Evolutionary conservation across 441 rosid species (phyloP).

Genomic region (Pelargonium exstipulatum): DNA sequence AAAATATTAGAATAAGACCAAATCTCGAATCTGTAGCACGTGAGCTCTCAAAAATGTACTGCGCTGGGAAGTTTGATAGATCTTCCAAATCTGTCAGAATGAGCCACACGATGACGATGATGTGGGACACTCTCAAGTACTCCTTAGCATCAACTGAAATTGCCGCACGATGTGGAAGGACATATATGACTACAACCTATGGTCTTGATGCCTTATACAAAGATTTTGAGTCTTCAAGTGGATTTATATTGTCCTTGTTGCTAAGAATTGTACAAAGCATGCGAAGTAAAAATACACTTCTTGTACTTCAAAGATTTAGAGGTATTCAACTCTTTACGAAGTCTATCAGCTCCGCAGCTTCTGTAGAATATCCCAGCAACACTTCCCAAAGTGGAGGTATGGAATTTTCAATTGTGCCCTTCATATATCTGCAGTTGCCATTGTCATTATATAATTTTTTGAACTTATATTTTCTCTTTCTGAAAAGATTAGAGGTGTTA

Average conservation of each 20-base stretch:
- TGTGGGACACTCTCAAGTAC: conserved; percentile 95
- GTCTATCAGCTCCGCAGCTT: conserved; percentile 64
- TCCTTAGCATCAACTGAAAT: conserved; percentile 82
- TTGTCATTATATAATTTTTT: conserved; percentile 6
- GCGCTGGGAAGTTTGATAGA: conserved; percentile 39
- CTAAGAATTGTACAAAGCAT: conserved; percentile 58
- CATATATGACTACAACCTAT: conserved; percentile 44
- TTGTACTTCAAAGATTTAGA: conserved; percentile 80
- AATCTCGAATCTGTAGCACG: conserved; percentile 49
- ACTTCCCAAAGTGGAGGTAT: conserved; percentile 47
- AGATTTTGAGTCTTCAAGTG: conserved; percentile 69
- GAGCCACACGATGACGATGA: conserved; percentile 50
- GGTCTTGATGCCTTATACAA: conserved; percentile 46
- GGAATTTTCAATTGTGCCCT: conserved; percentile 1
- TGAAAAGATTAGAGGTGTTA: neutral
- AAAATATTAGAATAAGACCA: conserved; percentile 36
- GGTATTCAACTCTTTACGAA: conserved; percentile 74
- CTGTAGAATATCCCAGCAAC: conserved; percentile 34
- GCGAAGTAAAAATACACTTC: conserved; percentile 49
- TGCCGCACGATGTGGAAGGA: conserved; percentile 59
- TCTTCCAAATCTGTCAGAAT: conserved; percentile 37
- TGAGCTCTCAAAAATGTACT: conserved; percentile 55
- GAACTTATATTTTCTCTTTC: neutral
- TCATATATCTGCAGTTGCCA: conserved; percentile 1
- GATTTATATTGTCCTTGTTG: conserved; percentile 64